phyloP scores from a whole-genome alignment of 768 basidiomycete species.

The Mycena epipterygia region DNA sequence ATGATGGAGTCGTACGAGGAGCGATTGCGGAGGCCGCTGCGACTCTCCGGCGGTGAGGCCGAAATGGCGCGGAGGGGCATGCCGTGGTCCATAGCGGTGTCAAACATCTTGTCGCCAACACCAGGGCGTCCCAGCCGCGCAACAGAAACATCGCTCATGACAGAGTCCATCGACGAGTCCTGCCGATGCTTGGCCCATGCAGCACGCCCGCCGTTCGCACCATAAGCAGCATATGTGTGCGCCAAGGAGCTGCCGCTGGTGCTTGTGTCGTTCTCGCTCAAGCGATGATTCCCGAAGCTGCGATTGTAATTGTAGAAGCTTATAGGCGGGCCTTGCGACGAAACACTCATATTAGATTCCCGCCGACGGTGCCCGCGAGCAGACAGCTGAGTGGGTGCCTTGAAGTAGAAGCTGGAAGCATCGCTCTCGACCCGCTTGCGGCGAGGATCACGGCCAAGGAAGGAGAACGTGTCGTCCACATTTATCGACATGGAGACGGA shows the following conservation, averaged over 20 bases:
- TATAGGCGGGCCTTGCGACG: constrained; percentile 73
- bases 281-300: constrained; percentile 63
- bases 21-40: constrained; percentile 47
- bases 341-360: constrained; percentile 71
- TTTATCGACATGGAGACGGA: constrained; percentile 68
- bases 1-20: constrained; percentile 77
- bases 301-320: constrained; percentile 85
- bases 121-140: constrained; percentile 76
- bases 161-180: constrained; percentile 74
- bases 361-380: constrained; percentile 68
- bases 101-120: constrained; percentile 91
- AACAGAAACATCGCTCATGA: constrained; percentile 73
- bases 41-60: constrained; percentile 71
- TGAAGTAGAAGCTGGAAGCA: constrained; percentile 84
- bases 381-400: constrained; percentile 53
- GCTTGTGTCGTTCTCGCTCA: constrained; percentile 65
- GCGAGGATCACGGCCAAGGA: constrained; percentile 56
- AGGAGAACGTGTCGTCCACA: constrained; percentile 84
- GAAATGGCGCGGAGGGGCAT: constrained; percentile 74
- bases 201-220: constrained; percentile 66
- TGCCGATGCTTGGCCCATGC: constrained; percentile 72
- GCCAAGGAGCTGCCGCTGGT: constrained; percentile 71
- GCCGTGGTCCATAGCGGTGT: constrained; percentile 63
- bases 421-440: constrained; percentile 79
- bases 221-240: constrained; percentile 67